Conservation (phyloP, 345 rosid species). For the Citrus cavaleriei region DNA sequence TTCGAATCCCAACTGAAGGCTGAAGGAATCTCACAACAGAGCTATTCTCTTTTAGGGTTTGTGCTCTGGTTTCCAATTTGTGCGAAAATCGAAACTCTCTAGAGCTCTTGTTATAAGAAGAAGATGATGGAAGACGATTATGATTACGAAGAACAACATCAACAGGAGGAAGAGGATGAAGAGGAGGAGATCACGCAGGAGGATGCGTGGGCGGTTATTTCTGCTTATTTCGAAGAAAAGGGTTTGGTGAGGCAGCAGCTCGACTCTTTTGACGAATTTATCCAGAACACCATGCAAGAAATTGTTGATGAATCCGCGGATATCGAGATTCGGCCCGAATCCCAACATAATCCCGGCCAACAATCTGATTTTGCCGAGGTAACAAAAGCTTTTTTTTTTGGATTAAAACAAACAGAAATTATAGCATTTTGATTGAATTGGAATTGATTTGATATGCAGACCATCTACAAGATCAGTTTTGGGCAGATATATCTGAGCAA, state of each 20-base stretch:
- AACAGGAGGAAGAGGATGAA: slow-evolving; percentile 57
- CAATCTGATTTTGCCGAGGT: slow-evolving; percentile 94
- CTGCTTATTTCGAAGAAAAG: slow-evolving; percentile 94
- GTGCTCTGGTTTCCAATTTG: too few relatives aligned
- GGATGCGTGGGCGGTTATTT: slow-evolving; percentile 94
- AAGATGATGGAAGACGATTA: slow-evolving; percentile 55
- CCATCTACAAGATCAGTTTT: slow-evolving; percentile 87
- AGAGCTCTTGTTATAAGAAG: too few relatives aligned
- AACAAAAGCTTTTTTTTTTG: background rate
- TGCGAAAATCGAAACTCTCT: too few relatives aligned
- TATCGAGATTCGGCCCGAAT: slow-evolving; percentile 95
- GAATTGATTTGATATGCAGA: slow-evolving; percentile 48
- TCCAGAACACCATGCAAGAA: slow-evolving; percentile 98
- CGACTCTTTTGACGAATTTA: slow-evolving; percentile 93
- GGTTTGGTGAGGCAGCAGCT: slow-evolving; percentile 95
- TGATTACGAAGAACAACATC: slow-evolving; percentile 46
- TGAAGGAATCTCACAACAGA: too few relatives aligned
- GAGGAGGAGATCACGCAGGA: slow-evolving; percentile 89
- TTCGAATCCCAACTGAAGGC: too few relatives aligned
- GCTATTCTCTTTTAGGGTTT: too few relatives aligned
- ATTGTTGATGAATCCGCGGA: slow-evolving; percentile 89
- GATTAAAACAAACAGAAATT: background rate
- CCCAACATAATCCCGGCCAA: slow-evolving; percentile 95
- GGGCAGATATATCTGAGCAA: slow-evolving; percentile 97
- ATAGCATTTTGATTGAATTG: background rate